phyloP scores from a whole-genome alignment of 169 alveolate genomes.

The Plasmodium ovale region DNA sequence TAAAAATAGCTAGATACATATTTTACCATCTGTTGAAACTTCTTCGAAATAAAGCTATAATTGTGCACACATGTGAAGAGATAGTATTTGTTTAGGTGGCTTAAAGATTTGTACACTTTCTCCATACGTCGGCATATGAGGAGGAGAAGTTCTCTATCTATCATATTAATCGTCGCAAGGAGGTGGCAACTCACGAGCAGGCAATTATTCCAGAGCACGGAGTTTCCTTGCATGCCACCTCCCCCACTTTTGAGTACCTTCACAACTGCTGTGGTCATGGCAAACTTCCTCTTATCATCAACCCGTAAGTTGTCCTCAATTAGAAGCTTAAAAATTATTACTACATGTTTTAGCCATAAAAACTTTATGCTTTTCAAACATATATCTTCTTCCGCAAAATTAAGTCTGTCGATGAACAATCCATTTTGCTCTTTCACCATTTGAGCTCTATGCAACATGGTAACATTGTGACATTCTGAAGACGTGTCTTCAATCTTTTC shows the following conservation, averaged over 20 bases:
- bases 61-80: conserved; percentile 31
- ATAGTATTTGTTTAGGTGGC: conserved; percentile 20
- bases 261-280: conserved; percentile 13
- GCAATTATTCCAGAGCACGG: conserved; percentile 26
- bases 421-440: background rate
- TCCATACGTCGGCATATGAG: conserved; percentile 6
- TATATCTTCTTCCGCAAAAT: background rate
- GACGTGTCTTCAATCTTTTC: no score
- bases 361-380: conserved; percentile 18
- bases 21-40: conserved; percentile 31
- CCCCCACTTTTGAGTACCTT: conserved; percentile 16
- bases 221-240: background rate
- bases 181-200: conserved; percentile 17
- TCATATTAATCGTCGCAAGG: conserved; percentile 20
- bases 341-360: conserved; percentile 36
- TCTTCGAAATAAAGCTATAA: conserved; percentile 28
- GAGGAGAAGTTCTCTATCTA: conserved; percentile 38
- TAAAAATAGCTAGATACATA: conserved; percentile 33
- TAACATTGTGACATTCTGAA: no score
- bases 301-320: conserved; percentile 21
- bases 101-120: conserved; percentile 5
- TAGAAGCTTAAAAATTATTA: conserved; percentile 32
- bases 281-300: conserved; percentile 32
- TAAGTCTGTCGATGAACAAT: background rate
- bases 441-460: no score